Base-by-base conservation (phyloP, 768 basidiomycete genomes). In the Kwoniella dendrophila region DNA sequence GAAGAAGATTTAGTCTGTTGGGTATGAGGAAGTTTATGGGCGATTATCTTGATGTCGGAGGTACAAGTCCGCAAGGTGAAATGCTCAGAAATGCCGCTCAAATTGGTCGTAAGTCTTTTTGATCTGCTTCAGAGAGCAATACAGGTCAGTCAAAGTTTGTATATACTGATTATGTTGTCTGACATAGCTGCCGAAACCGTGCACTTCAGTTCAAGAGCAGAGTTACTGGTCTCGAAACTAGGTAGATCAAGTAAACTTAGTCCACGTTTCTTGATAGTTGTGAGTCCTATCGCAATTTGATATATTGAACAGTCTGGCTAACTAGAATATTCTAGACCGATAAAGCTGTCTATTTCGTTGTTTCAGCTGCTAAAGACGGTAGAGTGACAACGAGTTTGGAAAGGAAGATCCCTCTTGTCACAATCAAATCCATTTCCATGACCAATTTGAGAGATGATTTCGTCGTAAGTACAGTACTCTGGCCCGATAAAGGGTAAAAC, bases 21-120 rank as follows among this genome's bases (percentile, higher is more conserved):
- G 90, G 95, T 56, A 94, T 92, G 82, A 86, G 96, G 36, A 86
- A 92, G 62, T 99, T 94, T 79, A 85, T 89, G 85, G 96, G 96
- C 6, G 96, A 99, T 79, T 99, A 99, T 80, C 85, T 99, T 22
- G 89, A 92, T 72, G 80, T 97, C 34, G 94, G 91, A 57, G 90
- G 89, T 4, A 87, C 85, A 71, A 78, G 79, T 63, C 75, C 90
- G 0, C 80, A 93, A 3, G 93, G 92, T 2, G 84, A 86, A 68
- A 86, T 90, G 71, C 76, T 99, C 68, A 84, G 85, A 38, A 80
- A 81, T 20, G 87, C 85, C 29, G 92, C 90, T 73, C 85, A 85
- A 1, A 83, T 94, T 64, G 85, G 87, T 69, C 81, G 93, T 92
- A 65, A 74, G 88, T 79, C 0, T 34, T 20, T 5, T 32, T 54